Percentiles rank a stretch among this genome's conserved stretches.
These are phyloP conservation scores for Talaromyces albobiverticillius DNA, from an alignment of 2,329 filamentous ascomycete genomes.

Conservation along the genomic window DNA sequence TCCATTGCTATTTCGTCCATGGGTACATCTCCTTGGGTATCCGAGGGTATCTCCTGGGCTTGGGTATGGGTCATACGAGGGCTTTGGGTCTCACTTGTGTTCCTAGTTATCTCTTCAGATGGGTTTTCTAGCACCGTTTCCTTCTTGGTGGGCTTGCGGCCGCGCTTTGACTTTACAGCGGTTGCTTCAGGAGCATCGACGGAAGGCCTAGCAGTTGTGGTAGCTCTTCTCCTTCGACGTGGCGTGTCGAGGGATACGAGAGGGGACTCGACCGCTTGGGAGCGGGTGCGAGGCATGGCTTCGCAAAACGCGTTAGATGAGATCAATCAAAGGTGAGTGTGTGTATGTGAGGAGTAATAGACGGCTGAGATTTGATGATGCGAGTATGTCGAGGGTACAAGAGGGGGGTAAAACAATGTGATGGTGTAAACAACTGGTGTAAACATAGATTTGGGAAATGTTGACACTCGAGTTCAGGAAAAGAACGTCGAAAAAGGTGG, in stretches of 20 bases:
- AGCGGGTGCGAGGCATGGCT: conserved; percentile 12
- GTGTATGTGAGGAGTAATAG: not conserved
- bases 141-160: conserved; percentile 22
- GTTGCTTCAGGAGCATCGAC: conserved; percentile 6
- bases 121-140: conserved; percentile 14
- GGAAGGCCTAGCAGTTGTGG: conserved; percentile 1
- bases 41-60: conserved; percentile 4
- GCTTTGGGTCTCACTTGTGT: conserved; percentile 11
- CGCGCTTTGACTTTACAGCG: conserved; percentile 24
- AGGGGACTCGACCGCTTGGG: conserved; percentile 11
- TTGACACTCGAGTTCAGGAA: conserved; percentile 1
- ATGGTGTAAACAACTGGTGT: not conserved
- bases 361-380: not conserved
- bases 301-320: conserved; percentile 1
- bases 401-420: not conserved
- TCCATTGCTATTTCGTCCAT: not conserved
- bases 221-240: conserved; percentile 5
- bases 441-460: not conserved
- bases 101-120: not conserved
- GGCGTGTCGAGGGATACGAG: conserved; percentile 9
- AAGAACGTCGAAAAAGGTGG: not conserved
- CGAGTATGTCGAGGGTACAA: not conserved
- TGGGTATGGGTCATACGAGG: not conserved
- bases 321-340: not conserved
- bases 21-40: not conserved